Percentiles rank a stretch among this genome's conserved stretches.
These are phyloP conservation scores for Lactarius pseudohatsudake DNA, from an alignment of 768 basidiomycete species.

Conservation along the genomic window DNA sequence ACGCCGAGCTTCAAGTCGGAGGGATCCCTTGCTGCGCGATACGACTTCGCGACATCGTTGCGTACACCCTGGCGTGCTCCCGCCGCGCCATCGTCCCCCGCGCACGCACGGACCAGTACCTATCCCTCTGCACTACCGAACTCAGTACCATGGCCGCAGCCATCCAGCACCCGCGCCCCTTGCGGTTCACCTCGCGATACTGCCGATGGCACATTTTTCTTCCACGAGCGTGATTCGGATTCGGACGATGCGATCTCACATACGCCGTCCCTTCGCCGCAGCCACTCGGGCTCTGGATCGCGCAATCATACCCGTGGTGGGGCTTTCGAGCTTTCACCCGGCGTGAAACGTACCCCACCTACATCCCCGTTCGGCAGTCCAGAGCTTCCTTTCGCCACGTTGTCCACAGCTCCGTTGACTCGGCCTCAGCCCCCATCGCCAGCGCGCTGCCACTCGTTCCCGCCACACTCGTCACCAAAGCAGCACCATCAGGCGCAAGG, in stretches of 20 bases:
- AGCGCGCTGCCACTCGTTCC: slow-evolving; percentile 26
- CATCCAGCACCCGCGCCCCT: neutral
- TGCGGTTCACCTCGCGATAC: slow-evolving; percentile 17
- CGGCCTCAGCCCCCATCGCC: slow-evolving; percentile 15
- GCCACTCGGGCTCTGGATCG: slow-evolving; percentile 9
- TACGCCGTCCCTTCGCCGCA: slow-evolving; percentile 21
- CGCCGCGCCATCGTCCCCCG: slow-evolving; percentile 30
- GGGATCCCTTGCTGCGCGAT: slow-evolving; percentile 50
- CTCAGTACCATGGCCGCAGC: slow-evolving; percentile 43
- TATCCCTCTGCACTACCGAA: slow-evolving; percentile 44
- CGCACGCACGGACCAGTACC: slow-evolving; percentile 47
- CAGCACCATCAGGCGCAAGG: neutral
- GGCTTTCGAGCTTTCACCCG: slow-evolving; percentile 7
- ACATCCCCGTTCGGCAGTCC: slow-evolving; percentile 24
- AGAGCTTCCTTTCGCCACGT: neutral
- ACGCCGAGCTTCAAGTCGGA: slow-evolving; percentile 35
- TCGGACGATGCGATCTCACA: slow-evolving; percentile 24
- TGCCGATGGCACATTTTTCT: neutral
- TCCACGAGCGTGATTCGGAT: slow-evolving; percentile 25
- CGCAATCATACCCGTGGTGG: slow-evolving; percentile 27
- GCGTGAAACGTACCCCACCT: slow-evolving; percentile 25
- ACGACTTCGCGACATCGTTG: slow-evolving; percentile 56
- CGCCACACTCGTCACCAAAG: slow-evolving; percentile 19
- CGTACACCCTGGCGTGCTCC: slow-evolving; percentile 47
- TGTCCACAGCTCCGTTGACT: slow-evolving; percentile 5